Conservation (phyloP, 2,329 filamentous ascomycete species). For the Phialemoniopsis sp. region DNA sequence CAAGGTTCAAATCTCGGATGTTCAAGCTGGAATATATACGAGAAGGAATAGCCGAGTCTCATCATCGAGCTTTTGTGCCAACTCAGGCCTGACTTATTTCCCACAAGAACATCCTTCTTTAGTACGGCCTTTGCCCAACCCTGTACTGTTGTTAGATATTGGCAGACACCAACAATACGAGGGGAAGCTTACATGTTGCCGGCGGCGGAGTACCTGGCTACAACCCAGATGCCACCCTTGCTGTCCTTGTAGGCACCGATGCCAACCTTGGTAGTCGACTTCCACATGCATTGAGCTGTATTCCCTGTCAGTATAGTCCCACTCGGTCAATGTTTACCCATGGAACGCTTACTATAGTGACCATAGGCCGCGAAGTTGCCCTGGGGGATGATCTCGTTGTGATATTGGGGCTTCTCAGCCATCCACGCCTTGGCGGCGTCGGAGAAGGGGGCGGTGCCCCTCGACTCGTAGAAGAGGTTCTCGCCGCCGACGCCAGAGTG, state of each 20-base stretch:
- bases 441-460: conserved; percentile 9
- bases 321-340: no score
- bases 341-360: conserved; percentile 27
- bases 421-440: conserved; percentile 24
- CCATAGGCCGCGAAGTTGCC: conserved; percentile 25
- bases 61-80: no score
- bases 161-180: not conserved
- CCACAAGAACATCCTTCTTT: no score
- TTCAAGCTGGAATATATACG: no score
- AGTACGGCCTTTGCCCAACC: no score
- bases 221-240: conserved; percentile 5
- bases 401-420: conserved; percentile 23
- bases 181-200: conserved; percentile 5
- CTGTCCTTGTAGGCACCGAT: conserved; percentile 1
- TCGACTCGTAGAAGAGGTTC: conserved; percentile 21
- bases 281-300: conserved; percentile 22
- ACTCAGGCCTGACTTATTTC: no score
- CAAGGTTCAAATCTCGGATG: no score
- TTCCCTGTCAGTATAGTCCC: no score
- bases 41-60: no score
- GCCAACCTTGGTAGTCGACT: conserved; percentile 6
- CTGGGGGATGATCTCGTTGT: conserved; percentile 24
- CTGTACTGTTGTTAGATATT: no score
- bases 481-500: conserved; percentile 24
- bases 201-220: conserved; percentile 4